phyloP scores from a whole-genome alignment of 306 rosid species.

The Lupinus albus region DNA sequence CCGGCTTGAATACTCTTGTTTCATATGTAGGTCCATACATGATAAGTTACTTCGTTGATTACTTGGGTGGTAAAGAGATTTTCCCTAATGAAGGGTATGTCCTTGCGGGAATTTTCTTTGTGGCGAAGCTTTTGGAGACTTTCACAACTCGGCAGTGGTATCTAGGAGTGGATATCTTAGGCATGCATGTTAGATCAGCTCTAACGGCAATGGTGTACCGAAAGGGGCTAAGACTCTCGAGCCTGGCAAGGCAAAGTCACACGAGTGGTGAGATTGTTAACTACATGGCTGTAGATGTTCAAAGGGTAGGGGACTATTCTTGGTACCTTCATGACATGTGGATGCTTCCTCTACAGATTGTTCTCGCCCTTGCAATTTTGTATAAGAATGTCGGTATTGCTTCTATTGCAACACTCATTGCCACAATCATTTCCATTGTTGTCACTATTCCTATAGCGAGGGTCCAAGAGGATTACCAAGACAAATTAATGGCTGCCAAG shows the following conservation, averaged over 20 bases:
- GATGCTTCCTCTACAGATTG: constrained; percentile 97
- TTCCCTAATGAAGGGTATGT: constrained; percentile 84
- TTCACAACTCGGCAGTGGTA: constrained; percentile 95
- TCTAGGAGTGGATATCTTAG: constrained; percentile 95
- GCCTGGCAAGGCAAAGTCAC: constrained; percentile 93
- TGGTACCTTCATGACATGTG: constrained; percentile 99
- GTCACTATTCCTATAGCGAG: constrained; percentile 83
- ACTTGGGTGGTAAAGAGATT: constrained; percentile 80
- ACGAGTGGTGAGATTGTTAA: constrained; percentile 96
- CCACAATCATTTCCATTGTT: constrained; percentile 86
- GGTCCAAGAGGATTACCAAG: constrained; percentile 91
- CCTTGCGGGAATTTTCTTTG: constrained; percentile 87
- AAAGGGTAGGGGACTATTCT: constrained; percentile 93
- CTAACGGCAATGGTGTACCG: constrained; percentile 91
- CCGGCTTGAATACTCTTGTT: constrained; percentile 89
- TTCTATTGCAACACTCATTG: constrained; percentile 81
- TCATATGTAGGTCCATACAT: constrained; percentile 94
- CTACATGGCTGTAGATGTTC: constrained; percentile 98
- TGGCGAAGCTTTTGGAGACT: constrained; percentile 91
- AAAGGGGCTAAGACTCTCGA: constrained; percentile 90
- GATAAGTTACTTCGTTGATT: constrained; percentile 97
- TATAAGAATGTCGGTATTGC: constrained; percentile 98
- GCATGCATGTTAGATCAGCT: constrained; percentile 97
- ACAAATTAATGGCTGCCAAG: constrained; percentile 94
- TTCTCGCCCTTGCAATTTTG: constrained; percentile 89